Percentiles rank a stretch among this genome's conserved stretches.
Evolutionary conservation across 805 yeast species (phyloP).

Genomic region (Candida railenensis): DNA sequence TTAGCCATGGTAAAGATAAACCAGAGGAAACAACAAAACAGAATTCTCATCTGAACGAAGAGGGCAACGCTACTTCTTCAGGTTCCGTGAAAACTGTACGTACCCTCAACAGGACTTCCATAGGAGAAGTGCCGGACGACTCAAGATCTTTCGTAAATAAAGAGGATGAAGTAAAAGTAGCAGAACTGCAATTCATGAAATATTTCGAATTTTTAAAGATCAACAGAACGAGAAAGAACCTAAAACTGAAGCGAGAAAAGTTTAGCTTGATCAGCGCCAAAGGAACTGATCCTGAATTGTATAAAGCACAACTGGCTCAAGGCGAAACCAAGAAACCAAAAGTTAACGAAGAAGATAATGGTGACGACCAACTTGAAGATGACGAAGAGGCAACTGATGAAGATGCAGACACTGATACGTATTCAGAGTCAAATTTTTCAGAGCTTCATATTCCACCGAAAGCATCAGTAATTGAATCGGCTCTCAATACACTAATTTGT

Average conservation of each 20-base stretch:
- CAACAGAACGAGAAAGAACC: not conserved
- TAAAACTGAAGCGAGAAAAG: slow-evolving; percentile 14
- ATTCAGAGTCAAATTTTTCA: slow-evolving; percentile 8
- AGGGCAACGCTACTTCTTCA: not conserved
- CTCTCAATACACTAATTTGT: slow-evolving; percentile 36
- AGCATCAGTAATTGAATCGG: slow-evolving; percentile 43
- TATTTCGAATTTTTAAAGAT: not conserved
- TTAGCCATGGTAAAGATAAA: not conserved
- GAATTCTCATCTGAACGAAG: not conserved
- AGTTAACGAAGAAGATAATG: slow-evolving; percentile 8
- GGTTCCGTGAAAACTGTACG: not conserved
- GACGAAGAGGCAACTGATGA: slow-evolving; percentile 10
- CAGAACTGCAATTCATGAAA: not conserved
- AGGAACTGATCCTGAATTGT: slow-evolving; percentile 16
- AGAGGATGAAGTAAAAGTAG: not conserved
- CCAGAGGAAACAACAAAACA: not conserved
- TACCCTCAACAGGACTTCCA: not conserved
- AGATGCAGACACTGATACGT: slow-evolving; percentile 9
- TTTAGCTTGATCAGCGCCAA: slow-evolving; percentile 21
- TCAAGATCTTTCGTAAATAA: not conserved
- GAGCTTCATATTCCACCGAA: slow-evolving; percentile 43
- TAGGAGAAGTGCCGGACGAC: slow-evolving; percentile 6
- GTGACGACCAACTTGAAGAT: slow-evolving; percentile 12
- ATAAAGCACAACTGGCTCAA: not conserved
- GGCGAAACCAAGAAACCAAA: not conserved